These are phyloP conservation scores for Rhodotorula sp. DNA, from an alignment of 1,284 basidiomycete genomes.

Conservation along the genomic window DNA sequence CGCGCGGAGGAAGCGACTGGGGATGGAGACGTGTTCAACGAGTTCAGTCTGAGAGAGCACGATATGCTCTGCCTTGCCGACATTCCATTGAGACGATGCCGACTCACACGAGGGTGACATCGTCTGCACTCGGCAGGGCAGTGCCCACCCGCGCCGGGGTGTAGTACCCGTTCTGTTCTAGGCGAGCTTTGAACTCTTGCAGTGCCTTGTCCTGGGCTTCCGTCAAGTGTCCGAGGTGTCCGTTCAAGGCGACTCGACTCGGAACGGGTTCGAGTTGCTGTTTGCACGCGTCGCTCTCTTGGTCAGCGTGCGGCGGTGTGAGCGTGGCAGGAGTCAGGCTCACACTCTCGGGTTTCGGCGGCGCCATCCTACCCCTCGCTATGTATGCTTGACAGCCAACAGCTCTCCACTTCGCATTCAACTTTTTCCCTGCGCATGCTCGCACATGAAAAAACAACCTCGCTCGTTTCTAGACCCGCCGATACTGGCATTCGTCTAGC, in stretches of 20 bases:
- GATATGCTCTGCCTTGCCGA: not conserved
- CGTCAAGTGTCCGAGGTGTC: slow-evolving; percentile 60
- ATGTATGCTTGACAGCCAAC: not conserved
- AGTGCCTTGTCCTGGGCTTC: slow-evolving; percentile 56
- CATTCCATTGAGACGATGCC: not conserved
- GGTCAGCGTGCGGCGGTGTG: not conserved
- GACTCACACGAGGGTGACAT: slow-evolving; percentile 64
- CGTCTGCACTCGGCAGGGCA: slow-evolving; percentile 53
- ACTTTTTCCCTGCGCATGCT: too few relatives aligned
- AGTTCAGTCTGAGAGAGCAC: not conserved
- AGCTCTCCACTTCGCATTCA: too few relatives aligned
- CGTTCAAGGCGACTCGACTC: slow-evolving; percentile 45
- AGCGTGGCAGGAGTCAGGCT: not conserved
- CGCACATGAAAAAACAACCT: too few relatives aligned
- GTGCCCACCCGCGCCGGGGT: slow-evolving; percentile 1
- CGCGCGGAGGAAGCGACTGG: slow-evolving; percentile 71
- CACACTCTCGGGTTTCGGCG: not conserved
- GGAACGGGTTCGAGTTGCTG: not conserved
- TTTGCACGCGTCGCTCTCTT: not conserved
- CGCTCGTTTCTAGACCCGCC: too few relatives aligned
- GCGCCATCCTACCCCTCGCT: not conserved
- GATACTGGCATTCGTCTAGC: too few relatives aligned
- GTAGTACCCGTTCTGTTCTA: slow-evolving; percentile 58
- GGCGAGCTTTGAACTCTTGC: slow-evolving; percentile 57
- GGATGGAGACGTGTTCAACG: not conserved